Percentiles rank a stretch among this genome's conserved stretches.
These are phyloP conservation scores for Pholiota conissans DNA, from an alignment of 768 basidiomycete genomes.

Conservation along the genomic window DNA sequence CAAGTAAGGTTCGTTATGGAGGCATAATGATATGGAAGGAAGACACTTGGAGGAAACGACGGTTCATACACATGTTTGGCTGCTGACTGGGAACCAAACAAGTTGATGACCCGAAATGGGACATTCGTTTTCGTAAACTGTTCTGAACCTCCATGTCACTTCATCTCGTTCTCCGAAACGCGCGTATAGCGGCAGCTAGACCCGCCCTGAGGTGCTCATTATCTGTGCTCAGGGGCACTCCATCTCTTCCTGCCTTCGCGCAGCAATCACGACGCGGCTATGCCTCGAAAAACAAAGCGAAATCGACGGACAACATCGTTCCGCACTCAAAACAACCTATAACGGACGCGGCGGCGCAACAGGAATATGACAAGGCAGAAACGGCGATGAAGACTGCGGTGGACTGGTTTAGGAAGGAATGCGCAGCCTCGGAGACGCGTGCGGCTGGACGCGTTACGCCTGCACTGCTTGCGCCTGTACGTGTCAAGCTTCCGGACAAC, in stretches of 20 bases:
- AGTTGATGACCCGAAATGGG: not conserved
- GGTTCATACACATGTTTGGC: no score
- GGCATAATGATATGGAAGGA: no score
- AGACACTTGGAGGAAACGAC: no score
- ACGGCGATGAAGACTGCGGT: conserved; percentile 61
- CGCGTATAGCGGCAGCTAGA: not conserved
- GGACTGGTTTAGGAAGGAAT: conserved; percentile 80
- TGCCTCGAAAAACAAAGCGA: conserved; percentile 36
- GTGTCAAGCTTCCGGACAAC: conserved; percentile 49
- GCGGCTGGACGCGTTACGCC: conserved; percentile 79
- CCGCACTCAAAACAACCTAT: conserved; percentile 70
- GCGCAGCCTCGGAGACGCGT: conserved; percentile 68
- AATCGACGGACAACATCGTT: conserved; percentile 58
- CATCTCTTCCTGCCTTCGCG: not conserved
- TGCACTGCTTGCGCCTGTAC: conserved; percentile 65
- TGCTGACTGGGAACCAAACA: not conserved
- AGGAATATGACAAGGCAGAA: conserved; percentile 65
- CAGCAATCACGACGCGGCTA: conserved; percentile 17
- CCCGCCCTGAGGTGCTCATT: not conserved
- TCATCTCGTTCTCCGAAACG: not conserved
- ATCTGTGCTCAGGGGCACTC: not conserved
- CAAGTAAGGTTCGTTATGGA: no score
- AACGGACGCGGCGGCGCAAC: conserved; percentile 48
- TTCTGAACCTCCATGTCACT: not conserved
- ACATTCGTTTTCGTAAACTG: not conserved